Evolutionary conservation across 2,329 filamentous ascomycete species (phyloP), one percentile per base, ranked within the genome.

Genomic region (Mycosphaerella sp.): DNA sequence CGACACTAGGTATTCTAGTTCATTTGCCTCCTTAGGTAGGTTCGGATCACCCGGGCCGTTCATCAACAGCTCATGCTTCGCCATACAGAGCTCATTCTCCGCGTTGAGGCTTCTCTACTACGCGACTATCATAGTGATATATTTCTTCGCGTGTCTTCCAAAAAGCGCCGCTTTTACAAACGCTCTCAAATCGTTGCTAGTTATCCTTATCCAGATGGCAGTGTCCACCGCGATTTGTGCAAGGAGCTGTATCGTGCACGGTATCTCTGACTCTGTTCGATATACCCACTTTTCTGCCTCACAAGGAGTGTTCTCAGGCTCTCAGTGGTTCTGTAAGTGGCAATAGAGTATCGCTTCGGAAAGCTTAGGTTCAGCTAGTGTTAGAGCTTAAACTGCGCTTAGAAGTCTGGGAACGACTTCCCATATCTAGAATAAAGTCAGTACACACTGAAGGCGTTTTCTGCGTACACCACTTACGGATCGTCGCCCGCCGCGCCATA

Each of bases 401-500:
- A 88, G 67, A 89, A 89, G 65, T 89, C 87, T 49, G 76, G 76
- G 73, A 91, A 91, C 59, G 89, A 70, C 67, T 88, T 79, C 42
- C 85, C 86, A 63, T 83, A 83, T 66, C 86, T 89, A 61, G 37
- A 43, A n/a, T 13, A 18, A 32, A 48, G 57, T 63, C 36, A 62
- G 55, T 49, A 52, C 16, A 18, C 9, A 30, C 10, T 12, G 13
- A 17, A 47, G 9, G 17, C 21, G 28, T 13, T 36, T 41, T 34
- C 30, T 34, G 30, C 13, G 10, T 6, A 37, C 6, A 36, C 9
- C 28, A 86, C 91, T 75, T 78, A 96, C 91, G 89, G 85, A 71
- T 97, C 91, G 58, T 84, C 77, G 41, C 88, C 89, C 48, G 73
- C 73, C 60, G 79, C 75, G 35, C 93, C 93, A 67, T 98, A 98